phyloP scores from a whole-genome alignment of 108 stramenopile genomes.

The Skeletonema menzelii region DNA sequence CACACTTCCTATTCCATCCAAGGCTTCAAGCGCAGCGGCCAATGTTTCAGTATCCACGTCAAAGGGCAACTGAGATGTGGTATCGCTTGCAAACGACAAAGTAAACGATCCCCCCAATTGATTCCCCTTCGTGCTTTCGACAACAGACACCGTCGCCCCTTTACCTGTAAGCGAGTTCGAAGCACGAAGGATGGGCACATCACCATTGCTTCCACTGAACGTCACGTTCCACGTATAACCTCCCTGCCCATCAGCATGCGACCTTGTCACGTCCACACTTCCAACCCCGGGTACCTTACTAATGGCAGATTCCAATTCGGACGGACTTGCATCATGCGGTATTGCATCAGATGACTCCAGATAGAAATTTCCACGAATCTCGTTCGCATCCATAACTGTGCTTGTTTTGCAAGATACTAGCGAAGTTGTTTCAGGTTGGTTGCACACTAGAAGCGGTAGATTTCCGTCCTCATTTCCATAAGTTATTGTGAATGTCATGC shows the following conservation, averaged over 20 bases:
- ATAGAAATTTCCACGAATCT: constrained; percentile 67
- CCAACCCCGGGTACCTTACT: constrained; percentile 56
- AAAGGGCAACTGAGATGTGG: constrained; percentile 51
- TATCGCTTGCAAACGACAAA: constrained; percentile 48
- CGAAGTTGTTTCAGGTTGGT: constrained; percentile 19
- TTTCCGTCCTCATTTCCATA: constrained; percentile 53
- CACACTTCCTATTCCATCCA: constrained; percentile 49
- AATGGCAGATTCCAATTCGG: constrained; percentile 60
- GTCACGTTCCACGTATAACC: constrained; percentile 80
- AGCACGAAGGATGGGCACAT: constrained; percentile 49
- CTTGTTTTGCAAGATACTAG: constrained; percentile 44
- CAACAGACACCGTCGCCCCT: constrained; percentile 51
- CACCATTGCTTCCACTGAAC: constrained; percentile 60
- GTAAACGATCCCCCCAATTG: constrained; percentile 66
- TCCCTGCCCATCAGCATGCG: constrained; percentile 41
- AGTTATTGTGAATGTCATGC: constrained; percentile 62
- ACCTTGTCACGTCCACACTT: constrained; percentile 60
- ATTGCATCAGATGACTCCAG: constrained; percentile 62
- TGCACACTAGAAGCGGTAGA: constrained; percentile 47
- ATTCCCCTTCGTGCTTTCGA: constrained; percentile 61
- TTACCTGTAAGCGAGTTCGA: constrained; percentile 57
- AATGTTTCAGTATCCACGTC: constrained; percentile 46
- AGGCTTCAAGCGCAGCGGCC: constrained; percentile 49
- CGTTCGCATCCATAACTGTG: constrained; percentile 84
- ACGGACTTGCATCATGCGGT: constrained; percentile 57